phyloP scores from a whole-genome alignment of 2,329 filamentous ascomycete genomes.

The Diplodia mutila region DNA sequence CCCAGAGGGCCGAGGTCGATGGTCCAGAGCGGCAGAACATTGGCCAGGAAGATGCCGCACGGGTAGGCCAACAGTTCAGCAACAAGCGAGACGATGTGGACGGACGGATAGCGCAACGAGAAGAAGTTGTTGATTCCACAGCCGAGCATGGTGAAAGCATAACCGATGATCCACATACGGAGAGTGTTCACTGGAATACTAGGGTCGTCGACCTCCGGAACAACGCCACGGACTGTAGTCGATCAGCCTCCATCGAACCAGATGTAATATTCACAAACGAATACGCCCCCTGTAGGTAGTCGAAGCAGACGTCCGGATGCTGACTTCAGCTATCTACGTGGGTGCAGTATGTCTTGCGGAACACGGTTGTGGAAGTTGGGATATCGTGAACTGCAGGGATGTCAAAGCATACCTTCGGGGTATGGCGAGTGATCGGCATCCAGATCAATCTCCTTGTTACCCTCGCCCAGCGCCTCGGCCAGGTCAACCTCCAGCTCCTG shows the following conservation, averaged over 20 bases:
- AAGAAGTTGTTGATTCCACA: constrained; percentile 38
- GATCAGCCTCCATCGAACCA: background rate
- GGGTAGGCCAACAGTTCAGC: constrained; percentile 33
- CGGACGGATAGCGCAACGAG: constrained; percentile 37
- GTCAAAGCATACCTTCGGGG: constrained; percentile 14
- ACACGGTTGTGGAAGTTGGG: background rate
- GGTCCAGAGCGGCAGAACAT: constrained; percentile 31
- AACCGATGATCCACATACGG: constrained; percentile 35
- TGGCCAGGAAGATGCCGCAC: constrained; percentile 41
- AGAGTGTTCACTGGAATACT: constrained; percentile 19
- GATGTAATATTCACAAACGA: background rate
- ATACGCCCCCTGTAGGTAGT: background rate
- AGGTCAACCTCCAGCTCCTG: constrained; percentile 24
- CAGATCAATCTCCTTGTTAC: constrained; percentile 9
- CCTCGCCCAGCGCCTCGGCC: constrained; percentile 15
- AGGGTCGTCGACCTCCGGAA: constrained; percentile 25
- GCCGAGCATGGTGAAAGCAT: constrained; percentile 34
- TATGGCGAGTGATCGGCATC: constrained; percentile 25
- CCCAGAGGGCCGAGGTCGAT: constrained; percentile 56
- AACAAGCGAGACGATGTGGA: constrained; percentile 36
- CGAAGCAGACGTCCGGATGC: background rate
- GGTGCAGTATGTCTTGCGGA: background rate
- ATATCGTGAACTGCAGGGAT: background rate
- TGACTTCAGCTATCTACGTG: too few species aligned
- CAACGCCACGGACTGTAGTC: constrained; percentile 14